These are phyloP conservation scores for Daldinia concentrica DNA, from an alignment of 495 filamentous ascomycete species.

Conservation along the genomic window DNA sequence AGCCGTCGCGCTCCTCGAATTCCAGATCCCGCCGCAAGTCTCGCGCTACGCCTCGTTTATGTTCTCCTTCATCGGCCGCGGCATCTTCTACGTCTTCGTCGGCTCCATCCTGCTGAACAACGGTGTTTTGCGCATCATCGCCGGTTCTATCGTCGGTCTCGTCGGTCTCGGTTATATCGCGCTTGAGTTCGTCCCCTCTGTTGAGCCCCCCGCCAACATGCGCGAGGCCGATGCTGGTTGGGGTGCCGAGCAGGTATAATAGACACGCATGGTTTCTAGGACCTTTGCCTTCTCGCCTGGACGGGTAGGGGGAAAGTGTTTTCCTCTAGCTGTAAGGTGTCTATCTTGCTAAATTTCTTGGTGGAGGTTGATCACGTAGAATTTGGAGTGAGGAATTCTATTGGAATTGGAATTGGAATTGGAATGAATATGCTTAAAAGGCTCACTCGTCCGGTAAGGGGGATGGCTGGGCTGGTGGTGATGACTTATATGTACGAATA, in stretches of 20 bases:
- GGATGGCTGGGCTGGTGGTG: background rate
- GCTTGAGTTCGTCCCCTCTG: conserved; percentile 92
- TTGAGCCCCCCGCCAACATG: conserved; percentile 99
- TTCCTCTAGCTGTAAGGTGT: background rate
- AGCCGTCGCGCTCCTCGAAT: conserved; percentile 77
- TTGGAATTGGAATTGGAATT: conserved; percentile 4
- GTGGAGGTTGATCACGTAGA: background rate
- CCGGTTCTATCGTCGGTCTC: conserved; percentile 76
- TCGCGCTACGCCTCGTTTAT: conserved; percentile 96
- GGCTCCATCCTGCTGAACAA: conserved; percentile 82
- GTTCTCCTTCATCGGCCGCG: conserved; percentile 95
- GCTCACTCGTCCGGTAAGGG: conserved; percentile 4
- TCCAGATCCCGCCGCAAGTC: conserved; percentile 93
- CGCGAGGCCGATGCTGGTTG: conserved; percentile 86
- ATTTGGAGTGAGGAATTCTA: background rate
- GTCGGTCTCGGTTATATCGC: conserved; percentile 81
- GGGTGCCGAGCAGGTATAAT: conserved; percentile 89
- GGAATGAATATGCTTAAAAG: conserved; percentile 2
- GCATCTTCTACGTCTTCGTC: conserved; percentile 96
- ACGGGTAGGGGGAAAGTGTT: background rate
- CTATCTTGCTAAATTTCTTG: background rate
- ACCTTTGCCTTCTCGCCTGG: background rate
- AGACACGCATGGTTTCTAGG: background rate
- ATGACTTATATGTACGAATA: background rate
- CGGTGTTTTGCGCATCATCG: conserved; percentile 64